These are phyloP conservation scores for Citrus unshiu DNA, from an alignment of 345 rosid species.

Conservation along the genomic window DNA sequence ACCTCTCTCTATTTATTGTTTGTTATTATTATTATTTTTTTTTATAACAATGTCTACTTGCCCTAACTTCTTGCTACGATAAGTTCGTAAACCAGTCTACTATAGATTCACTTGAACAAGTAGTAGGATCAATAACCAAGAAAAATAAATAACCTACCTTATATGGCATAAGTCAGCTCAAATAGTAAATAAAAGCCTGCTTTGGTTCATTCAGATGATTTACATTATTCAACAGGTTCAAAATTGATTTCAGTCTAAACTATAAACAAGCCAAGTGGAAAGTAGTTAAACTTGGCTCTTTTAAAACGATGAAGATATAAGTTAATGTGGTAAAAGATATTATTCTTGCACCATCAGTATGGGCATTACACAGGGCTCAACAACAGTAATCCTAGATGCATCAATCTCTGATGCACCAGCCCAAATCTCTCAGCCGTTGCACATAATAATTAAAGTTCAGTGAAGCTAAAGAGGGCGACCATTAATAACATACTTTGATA, in stretches of 20 bases:
- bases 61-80: background rate
- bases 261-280: background rate
- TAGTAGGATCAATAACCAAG: background rate
- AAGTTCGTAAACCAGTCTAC: background rate
- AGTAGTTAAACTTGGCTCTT: background rate
- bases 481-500: background rate
- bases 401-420: background rate
- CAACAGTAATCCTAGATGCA: too few species aligned
- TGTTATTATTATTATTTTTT: background rate
- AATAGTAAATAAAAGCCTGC: background rate
- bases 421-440: background rate
- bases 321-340: background rate
- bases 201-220: background rate
- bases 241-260: background rate
- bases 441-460: background rate
- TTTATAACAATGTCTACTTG: background rate
- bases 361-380: background rate
- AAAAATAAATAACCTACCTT: background rate
- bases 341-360: background rate
- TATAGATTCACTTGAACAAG: background rate
- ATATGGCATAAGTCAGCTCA: background rate
- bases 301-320: background rate
- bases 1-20: background rate
- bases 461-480: background rate
- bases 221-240: background rate